Evolutionary conservation across 1,284 basidiomycete species (phyloP).

Genomic region (Ganoderma lucidum): DNA sequence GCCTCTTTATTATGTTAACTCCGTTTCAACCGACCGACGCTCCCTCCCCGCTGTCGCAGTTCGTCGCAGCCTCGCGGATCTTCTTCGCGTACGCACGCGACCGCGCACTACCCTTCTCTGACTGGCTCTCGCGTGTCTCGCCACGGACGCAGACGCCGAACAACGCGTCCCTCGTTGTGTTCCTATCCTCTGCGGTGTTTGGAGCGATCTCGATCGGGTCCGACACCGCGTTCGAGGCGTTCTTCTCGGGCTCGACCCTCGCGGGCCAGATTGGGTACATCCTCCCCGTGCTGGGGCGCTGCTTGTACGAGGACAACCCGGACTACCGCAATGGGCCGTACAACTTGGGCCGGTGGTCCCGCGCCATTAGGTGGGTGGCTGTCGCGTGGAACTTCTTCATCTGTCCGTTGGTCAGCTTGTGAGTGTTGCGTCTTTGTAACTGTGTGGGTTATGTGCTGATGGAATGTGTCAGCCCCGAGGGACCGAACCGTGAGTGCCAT

Average conservation of each 20-base stretch:
- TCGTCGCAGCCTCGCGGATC: conserved; percentile 52
- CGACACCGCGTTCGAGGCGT: conserved; percentile 13
- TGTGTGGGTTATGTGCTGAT: neutral
- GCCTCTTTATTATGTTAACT: neutral
- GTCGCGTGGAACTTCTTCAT: conserved; percentile 13
- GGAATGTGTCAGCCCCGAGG: neutral
- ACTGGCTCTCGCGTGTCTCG: conserved; percentile 72
- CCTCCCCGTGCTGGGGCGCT: conserved; percentile 3
- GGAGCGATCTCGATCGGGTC: conserved; percentile 9
- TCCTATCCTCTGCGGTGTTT: conserved; percentile 1
- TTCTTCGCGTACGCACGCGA: conserved; percentile 72
- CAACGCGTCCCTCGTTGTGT: conserved; percentile 43
- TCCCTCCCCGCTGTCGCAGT: conserved; percentile 15
- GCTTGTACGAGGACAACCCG: conserved; percentile 8
- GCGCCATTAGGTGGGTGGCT: conserved; percentile 1
- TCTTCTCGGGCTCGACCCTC: conserved; percentile 9
- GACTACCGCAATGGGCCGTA: conserved; percentile 6
- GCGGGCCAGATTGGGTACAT: conserved; percentile 7
- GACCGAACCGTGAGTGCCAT: conserved; percentile 2
- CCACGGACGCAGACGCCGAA: conserved; percentile 68
- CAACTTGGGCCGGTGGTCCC: conserved; percentile 2
- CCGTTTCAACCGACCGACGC: neutral
- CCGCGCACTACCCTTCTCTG: conserved; percentile 76
- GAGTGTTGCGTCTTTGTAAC: neutral
- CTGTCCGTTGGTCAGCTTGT: conserved; percentile 11